Evolutionary conservation across 2,329 filamentous ascomycete species (phyloP).

Genomic region (Arthrobotrys sinensis): DNA sequence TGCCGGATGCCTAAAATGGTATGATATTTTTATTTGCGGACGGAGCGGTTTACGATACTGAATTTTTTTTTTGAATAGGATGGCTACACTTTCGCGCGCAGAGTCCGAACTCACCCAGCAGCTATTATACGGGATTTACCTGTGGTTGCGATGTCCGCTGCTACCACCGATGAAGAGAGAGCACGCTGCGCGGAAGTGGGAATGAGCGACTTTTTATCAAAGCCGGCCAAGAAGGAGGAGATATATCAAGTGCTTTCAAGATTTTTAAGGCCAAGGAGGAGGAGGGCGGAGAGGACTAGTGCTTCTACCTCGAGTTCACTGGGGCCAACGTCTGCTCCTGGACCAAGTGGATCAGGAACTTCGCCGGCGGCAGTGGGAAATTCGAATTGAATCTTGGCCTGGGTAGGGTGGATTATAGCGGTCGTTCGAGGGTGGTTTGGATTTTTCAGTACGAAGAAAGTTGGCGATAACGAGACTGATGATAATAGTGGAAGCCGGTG

Average conservation of each 20-base stretch:
- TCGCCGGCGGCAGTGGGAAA: not conserved
- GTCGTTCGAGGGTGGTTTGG: slow-evolving; percentile 15
- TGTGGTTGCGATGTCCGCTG: slow-evolving; percentile 55
- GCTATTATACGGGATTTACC: slow-evolving; percentile 33
- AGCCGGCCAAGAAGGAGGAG: slow-evolving; percentile 55
- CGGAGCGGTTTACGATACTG: not conserved
- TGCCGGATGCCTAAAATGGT: slow-evolving; percentile 59
- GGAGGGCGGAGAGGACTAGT: slow-evolving; percentile 16
- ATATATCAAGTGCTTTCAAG: slow-evolving; percentile 42
- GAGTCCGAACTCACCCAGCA: slow-evolving; percentile 44
- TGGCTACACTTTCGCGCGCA: slow-evolving; percentile 52
- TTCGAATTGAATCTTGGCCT: slow-evolving; percentile 36
- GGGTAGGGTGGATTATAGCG: slow-evolving; percentile 17
- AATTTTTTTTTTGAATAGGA: slow-evolving; percentile 39
- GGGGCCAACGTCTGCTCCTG: slow-evolving; percentile 13
- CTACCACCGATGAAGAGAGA: slow-evolving; percentile 49
- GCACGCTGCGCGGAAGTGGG: slow-evolving; percentile 40
- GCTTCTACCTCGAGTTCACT: slow-evolving; percentile 12
- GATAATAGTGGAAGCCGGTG: not conserved
- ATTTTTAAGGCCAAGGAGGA: slow-evolving; percentile 29
- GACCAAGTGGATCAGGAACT: not conserved
- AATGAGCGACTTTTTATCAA: slow-evolving; percentile 51
- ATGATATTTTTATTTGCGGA: not conserved
- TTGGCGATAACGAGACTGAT: not conserved
- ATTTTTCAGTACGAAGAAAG: not conserved